Conservation (phyloP, 805 yeast species). For the Candida railenensis region DNA sequence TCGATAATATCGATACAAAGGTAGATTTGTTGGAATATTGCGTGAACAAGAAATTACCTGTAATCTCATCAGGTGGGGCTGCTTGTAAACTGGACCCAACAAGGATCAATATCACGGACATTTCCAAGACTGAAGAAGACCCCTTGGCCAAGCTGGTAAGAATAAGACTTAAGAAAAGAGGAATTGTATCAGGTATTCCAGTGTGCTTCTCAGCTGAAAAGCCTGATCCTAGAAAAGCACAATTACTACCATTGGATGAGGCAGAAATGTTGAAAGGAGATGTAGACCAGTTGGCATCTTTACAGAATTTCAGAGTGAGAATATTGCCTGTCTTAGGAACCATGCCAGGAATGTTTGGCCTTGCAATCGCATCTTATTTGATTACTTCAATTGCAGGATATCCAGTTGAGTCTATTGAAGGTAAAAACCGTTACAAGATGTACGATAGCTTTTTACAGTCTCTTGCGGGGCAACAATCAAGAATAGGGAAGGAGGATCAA, state of each 20-base stretch:
- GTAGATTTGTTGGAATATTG: constrained; percentile 83
- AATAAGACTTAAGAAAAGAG: constrained; percentile 75
- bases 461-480: constrained; percentile 81
- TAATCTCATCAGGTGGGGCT: constrained; percentile 94
- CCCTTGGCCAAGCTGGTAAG: constrained; percentile 87
- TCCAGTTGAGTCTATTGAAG: constrained; percentile 87
- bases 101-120: constrained; percentile 83
- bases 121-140: constrained; percentile 89
- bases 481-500: constrained; percentile 72
- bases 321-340: constrained; percentile 95
- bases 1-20: constrained; percentile 96
- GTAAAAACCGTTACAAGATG: constrained; percentile 79
- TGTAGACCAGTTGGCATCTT: constrained; percentile 83
- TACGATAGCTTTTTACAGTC: constrained; percentile 83
- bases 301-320: constrained; percentile 88
- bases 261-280: constrained; percentile 77
- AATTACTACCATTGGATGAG: constrained; percentile 79
- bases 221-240: constrained; percentile 94
- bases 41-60: constrained; percentile 55
- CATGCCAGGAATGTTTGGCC: constrained; percentile 95
- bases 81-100: constrained; percentile 96
- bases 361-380: constrained; percentile 82
- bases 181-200: constrained; percentile 74
- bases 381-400: constrained; percentile 81
- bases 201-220: constrained; percentile 93